Percentiles rank a stretch among this genome's conserved stretches.
phyloP scores from a whole-genome alignment of 768 basidiomycete genomes.

The Suillus alpinus region DNA sequence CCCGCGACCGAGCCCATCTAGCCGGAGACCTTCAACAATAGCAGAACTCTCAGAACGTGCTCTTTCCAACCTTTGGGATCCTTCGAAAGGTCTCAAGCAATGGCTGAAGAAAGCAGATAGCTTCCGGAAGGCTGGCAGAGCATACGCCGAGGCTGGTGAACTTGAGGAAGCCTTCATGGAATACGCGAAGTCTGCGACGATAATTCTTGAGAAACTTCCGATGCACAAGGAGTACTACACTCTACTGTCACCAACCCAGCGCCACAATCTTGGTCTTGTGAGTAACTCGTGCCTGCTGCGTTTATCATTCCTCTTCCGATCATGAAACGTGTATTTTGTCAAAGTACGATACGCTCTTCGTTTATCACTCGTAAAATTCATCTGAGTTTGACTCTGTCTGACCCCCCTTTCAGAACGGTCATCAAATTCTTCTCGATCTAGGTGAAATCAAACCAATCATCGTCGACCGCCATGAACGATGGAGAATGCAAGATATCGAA shows the following conservation, averaged over 20 bases:
- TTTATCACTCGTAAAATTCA: not conserved
- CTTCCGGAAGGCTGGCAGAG: slow-evolving; percentile 54
- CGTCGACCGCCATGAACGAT: slow-evolving; percentile 61
- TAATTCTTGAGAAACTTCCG: slow-evolving; percentile 79
- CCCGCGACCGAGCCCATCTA: slow-evolving; percentile 7
- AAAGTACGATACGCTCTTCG: not conserved
- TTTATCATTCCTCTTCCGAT: slow-evolving; percentile 6
- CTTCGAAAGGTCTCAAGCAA: slow-evolving; percentile 56
- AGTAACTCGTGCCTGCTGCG: slow-evolving; percentile 29
- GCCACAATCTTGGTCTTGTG: slow-evolving; percentile 67
- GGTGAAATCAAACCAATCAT: slow-evolving; percentile 62
- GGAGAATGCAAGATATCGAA: slow-evolving; percentile 46
- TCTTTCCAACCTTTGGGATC: slow-evolving; percentile 54
- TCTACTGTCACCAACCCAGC: slow-evolving; percentile 54
- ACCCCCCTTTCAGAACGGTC: slow-evolving; percentile 55
- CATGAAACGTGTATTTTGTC: not conserved
- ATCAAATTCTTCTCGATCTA: slow-evolving; percentile 68
- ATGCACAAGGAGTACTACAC: slow-evolving; percentile 62
- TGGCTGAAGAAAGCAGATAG: slow-evolving; percentile 66
- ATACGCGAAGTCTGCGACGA: slow-evolving; percentile 69
- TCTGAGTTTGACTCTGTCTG: slow-evolving; percentile 11
- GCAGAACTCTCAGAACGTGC: slow-evolving; percentile 65
- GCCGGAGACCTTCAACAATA: slow-evolving; percentile 55
- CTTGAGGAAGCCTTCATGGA: slow-evolving; percentile 71
- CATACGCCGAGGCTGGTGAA: slow-evolving; percentile 47